These are phyloP conservation scores for Podaxis carcinomalis DNA, from an alignment of 768 basidiomycete genomes.

Conservation along the genomic window DNA sequence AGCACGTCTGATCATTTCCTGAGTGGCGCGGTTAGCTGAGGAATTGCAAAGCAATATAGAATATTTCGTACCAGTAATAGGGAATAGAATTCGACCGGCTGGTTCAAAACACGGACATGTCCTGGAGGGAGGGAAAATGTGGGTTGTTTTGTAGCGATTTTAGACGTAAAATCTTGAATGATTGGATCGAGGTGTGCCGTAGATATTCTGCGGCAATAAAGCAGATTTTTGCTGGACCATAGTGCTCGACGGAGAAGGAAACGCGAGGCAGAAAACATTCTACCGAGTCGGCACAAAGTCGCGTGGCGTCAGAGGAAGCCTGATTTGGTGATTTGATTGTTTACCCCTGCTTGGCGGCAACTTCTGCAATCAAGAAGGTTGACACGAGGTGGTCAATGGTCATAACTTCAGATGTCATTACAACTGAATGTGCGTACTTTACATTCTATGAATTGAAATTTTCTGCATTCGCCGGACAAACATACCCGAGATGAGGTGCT, in stretches of 20 bases:
- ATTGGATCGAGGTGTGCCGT: conserved; percentile 19
- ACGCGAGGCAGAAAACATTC: conserved; percentile 41
- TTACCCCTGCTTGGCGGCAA: not conserved
- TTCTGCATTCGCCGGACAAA: not conserved
- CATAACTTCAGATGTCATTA: not conserved
- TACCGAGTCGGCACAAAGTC: not conserved
- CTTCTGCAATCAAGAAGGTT: not conserved
- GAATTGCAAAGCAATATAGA: not conserved
- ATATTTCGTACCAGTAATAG: conserved; percentile 44
- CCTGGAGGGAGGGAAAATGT: conserved; percentile 34
- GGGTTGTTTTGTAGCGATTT: conserved; percentile 33
- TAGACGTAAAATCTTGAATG: conserved; percentile 25
- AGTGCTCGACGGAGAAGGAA: conserved; percentile 18
- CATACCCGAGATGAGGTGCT: not conserved
- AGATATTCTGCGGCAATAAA: not conserved
- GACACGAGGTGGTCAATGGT: not conserved
- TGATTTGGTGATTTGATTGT: conserved; percentile 2
- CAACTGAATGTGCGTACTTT: not conserved
- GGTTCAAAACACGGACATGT: conserved; percentile 43
- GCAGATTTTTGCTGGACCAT: not conserved
- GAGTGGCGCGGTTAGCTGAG: not conserved
- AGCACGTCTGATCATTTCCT: conserved; percentile 81
- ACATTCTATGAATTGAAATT: not conserved
- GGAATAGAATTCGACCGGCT: conserved; percentile 29
- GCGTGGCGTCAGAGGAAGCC: not conserved